A percentile compares a stretch with the other conserved stretches of the same genome.
Evolutionary conservation across 1,284 basidiomycete species (phyloP).

Genomic region (Acaromyces ingoldii): DNA sequence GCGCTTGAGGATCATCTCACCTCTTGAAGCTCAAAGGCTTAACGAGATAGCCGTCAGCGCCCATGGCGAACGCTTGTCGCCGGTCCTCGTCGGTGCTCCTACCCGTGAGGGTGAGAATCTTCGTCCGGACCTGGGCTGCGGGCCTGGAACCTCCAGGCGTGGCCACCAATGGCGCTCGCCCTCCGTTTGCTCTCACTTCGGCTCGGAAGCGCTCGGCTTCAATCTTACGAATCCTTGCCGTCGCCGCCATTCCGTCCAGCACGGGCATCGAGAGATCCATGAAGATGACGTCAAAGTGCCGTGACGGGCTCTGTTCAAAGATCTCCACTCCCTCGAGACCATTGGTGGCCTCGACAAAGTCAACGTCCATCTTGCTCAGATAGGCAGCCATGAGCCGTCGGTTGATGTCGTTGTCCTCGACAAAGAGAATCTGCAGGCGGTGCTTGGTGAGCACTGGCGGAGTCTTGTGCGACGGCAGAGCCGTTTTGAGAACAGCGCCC

Average conservation of each 20-base stretch:
- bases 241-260: constrained; percentile 78
- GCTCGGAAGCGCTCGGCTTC: constrained; percentile 59
- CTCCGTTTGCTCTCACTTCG: not conserved
- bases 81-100: constrained; percentile 90
- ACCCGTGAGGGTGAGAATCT: constrained; percentile 85
- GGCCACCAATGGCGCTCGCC: not conserved
- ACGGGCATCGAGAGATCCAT: constrained; percentile 89
- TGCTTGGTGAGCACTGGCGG: not conserved
- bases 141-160: constrained; percentile 6
- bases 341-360: constrained; percentile 72
- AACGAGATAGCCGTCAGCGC: constrained; percentile 87
- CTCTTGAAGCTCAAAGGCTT: constrained; percentile 30
- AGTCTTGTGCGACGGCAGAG: constrained; percentile 7
- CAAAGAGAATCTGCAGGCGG: constrained; percentile 12
- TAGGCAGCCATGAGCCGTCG: constrained; percentile 65
- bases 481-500: constrained; percentile 55
- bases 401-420: constrained; percentile 48
- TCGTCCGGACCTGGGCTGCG: constrained; percentile 40
- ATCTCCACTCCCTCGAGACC: constrained; percentile 77
- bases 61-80: constrained; percentile 79
- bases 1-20: no score
- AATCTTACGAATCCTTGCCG: constrained; percentile 71
- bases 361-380: constrained; percentile 69
- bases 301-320: constrained; percentile 60
- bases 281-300: constrained; percentile 58